Conservation (phyloP, 2,329 filamentous ascomycete genomes). For the Ascochyta rabiei region DNA sequence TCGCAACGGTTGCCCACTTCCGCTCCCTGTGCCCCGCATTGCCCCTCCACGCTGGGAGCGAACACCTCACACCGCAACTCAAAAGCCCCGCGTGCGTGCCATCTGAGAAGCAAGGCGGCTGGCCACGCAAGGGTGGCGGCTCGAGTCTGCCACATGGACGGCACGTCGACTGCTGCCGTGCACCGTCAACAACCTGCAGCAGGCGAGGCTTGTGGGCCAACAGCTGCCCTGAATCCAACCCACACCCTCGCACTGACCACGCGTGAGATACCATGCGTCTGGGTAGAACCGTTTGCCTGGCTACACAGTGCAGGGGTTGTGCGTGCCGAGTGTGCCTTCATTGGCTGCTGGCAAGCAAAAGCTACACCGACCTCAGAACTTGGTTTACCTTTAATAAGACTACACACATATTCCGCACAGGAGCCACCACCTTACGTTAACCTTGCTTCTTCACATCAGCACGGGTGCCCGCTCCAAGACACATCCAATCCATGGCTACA, state of each 20-base stretch:
- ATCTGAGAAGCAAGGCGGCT: conserved; percentile 1
- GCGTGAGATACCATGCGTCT: conserved; percentile 3
- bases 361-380: conserved; percentile 15
- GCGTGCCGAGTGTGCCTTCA: conserved; percentile 9
- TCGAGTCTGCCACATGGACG: conserved; percentile 4
- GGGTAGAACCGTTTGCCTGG: conserved; percentile 15
- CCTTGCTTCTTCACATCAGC: neutral
- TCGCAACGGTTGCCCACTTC: neutral
- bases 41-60: conserved; percentile 1
- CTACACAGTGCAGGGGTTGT: conserved; percentile 13
- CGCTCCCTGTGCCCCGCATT: conserved; percentile 5
- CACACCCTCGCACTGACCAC: conserved; percentile 13
- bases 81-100: conserved; percentile 9
- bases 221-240: neutral
- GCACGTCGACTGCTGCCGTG: conserved; percentile 7
- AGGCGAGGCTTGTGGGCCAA: conserved; percentile 2
- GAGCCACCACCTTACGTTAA: too few species aligned
- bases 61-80: conserved; percentile 18
- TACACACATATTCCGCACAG: conserved; percentile 2
- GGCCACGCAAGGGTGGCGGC: conserved; percentile 1
- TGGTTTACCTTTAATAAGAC: conserved; percentile 15
- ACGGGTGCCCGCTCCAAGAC: neutral
- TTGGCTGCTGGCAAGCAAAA: conserved; percentile 6
- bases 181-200: conserved; percentile 4
- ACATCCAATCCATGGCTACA: neutral